Conservation (phyloP, 306 rosid genomes). For the Dicorynia guianensis region DNA sequence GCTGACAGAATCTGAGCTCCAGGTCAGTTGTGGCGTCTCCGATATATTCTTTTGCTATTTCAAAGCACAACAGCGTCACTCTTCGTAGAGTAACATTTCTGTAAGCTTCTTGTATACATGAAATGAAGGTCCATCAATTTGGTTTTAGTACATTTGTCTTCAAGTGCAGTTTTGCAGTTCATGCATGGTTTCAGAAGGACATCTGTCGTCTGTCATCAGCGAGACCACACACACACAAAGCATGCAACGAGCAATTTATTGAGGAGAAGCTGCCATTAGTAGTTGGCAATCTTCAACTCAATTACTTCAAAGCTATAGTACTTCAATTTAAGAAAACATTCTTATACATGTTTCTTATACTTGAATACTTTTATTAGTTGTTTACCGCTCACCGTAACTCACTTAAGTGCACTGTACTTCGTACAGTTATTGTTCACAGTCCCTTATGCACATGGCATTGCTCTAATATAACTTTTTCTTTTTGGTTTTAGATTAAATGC, state of each 20-base stretch:
- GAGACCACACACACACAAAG: not conserved
- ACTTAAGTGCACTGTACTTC: no score
- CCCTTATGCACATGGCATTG: no score
- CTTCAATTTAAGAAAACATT: not conserved
- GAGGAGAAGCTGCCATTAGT: no score
- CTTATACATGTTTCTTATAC: not conserved
- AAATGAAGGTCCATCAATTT: not conserved
- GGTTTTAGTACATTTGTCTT: constrained; percentile 25
- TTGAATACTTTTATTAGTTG: no score
- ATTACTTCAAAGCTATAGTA: not conserved
- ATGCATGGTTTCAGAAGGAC: constrained; percentile 30
- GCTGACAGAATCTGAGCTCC: not conserved
- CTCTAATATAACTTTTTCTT: no score
- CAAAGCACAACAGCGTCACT: constrained; percentile 8
- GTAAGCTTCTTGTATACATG: no score
- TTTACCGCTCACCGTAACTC: no score
- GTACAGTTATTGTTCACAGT: no score
- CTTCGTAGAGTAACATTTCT: no score
- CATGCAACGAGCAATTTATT: not conserved
- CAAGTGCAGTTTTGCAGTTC: not conserved
- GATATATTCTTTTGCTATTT: constrained; percentile 36
- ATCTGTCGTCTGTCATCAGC: constrained; percentile 9
- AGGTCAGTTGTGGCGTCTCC: not conserved
- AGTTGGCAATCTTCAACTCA: no score
- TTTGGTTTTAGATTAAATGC: not conserved